Percentiles rank a stretch among this genome's conserved stretches.
Evolutionary conservation across 768 basidiomycete genomes (phyloP).

Genomic region (Tylopilus plumbeoviolaceoides): DNA sequence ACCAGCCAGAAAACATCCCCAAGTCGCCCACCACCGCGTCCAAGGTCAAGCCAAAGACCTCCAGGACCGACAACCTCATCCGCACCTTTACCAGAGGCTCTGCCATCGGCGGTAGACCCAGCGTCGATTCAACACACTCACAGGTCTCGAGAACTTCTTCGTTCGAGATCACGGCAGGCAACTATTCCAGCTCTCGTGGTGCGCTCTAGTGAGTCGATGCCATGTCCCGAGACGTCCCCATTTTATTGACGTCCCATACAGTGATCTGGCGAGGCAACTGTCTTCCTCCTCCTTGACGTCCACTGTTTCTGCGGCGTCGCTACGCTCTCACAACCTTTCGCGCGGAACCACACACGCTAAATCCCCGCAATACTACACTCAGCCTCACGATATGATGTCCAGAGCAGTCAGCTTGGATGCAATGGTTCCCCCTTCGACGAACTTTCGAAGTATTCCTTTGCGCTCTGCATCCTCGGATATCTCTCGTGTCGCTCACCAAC

Average conservation of each 20-base stretch:
- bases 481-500: slow-evolving; percentile 7
- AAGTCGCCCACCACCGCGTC: slow-evolving; percentile 28
- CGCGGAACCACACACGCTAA: slow-evolving; percentile 19
- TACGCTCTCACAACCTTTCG: slow-evolving; percentile 40
- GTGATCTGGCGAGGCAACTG: slow-evolving; percentile 59
- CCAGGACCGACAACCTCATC: slow-evolving; percentile 36
- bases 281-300: slow-evolving; percentile 51
- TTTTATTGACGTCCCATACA: slow-evolving; percentile 23
- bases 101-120: slow-evolving; percentile 49
- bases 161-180: slow-evolving; percentile 53
- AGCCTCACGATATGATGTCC: slow-evolving; percentile 4
- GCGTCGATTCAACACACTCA: slow-evolving; percentile 59
- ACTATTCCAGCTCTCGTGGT: slow-evolving; percentile 47
- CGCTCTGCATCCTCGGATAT: slow-evolving; percentile 13
- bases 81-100: slow-evolving; percentile 45
- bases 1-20: slow-evolving; percentile 40
- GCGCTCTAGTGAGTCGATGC: slow-evolving; percentile 52
- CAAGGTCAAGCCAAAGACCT: slow-evolving; percentile 28
- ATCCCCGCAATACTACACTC: slow-evolving; percentile 6
- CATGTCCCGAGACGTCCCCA: neutral
- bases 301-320: slow-evolving; percentile 5
- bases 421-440: neutral
- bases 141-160: slow-evolving; percentile 50
- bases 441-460: neutral
- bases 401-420: slow-evolving; percentile 11